Evolutionary conservation across 257 asterid genomes (phyloP), one percentile per base, ranked within the genome.

Genomic region (Mentha longifolia): DNA sequence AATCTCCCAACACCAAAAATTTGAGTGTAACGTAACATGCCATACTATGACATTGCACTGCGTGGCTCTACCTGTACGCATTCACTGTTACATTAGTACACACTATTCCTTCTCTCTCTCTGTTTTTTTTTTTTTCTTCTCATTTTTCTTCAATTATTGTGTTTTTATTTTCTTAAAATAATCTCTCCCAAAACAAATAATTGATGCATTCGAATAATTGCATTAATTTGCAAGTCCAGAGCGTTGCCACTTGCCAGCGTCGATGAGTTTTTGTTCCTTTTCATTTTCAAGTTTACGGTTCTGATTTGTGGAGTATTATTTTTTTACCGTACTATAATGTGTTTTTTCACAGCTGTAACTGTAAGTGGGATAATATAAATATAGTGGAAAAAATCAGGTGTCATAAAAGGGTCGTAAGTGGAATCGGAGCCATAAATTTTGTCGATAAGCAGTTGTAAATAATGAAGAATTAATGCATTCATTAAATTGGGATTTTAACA

Each of bases 61-160:
- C 68, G 72, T 63, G 67, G 72, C 77, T 43, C 77, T 65, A 76
- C 71, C 78, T 79, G 80, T 72, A 60, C 78, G 82, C 80, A 84
- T 83, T 79, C 83, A 76, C 84, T 72, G 81, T 77, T 80, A 73
- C 47, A 74, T 81, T 72, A 20, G 77, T 64, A 64, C 52, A 31
- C 35, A 72, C 79, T 71, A 30, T 72, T 59, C n/a, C 39, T 39
- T 39, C 41, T 62, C 20, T 20, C n/a, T 70, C 22, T 33, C 5
- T 33, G 6, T 33, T 35, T 35, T 35, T 1, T 0, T 35, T 35
- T 35, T 1, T 59, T 35, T n/a, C n/a, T 55, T 59, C 55, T 58
- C 65, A 56, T 56, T 68, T 56, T 68, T 68, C 28, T 75, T 59
- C 73, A 65, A 65, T 76, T 76, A 68, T 76, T 75, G 58, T 50